A percentile compares a stretch with the other conserved stretches of the same genome.
These are phyloP conservation scores for Wallacemonas sp. DNA, from an alignment of 208 protist species.

Conservation along the genomic window DNA sequence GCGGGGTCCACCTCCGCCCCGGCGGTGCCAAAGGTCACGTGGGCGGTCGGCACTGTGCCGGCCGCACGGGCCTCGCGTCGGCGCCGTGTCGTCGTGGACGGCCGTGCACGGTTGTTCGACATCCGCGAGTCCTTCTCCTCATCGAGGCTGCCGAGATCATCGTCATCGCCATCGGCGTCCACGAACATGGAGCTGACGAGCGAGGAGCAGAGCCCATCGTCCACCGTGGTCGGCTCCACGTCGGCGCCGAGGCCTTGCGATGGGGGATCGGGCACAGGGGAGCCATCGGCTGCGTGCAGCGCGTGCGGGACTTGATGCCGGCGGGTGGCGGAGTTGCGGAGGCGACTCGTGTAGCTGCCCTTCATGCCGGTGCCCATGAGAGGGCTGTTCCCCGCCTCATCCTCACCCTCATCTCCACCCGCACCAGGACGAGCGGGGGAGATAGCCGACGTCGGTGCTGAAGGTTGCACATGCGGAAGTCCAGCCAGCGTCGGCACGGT, in stretches of 20 bases:
- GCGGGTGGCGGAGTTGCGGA: neutral
- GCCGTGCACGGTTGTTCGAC: neutral
- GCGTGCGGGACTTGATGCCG: neutral
- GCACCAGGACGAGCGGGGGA: too few species aligned
- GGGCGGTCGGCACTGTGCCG: neutral
- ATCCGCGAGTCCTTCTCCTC: constrained; percentile 6
- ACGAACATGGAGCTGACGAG: constrained; percentile 24
- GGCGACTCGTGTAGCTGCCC: constrained; percentile 11
- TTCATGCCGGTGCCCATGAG: neutral
- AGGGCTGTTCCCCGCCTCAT: neutral
- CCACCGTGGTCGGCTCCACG: constrained; percentile 8
- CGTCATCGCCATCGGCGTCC: constrained; percentile 20
- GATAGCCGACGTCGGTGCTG: too few species aligned
- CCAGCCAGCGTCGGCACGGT: neutral
- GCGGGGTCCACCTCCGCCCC: constrained; percentile 4
- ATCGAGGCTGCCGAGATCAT: constrained; percentile 22
- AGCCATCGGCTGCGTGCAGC: neutral
- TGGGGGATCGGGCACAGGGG: neutral
- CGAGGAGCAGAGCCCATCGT: constrained; percentile 46
- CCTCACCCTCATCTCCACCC: too few species aligned
- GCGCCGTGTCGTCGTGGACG: too few species aligned
- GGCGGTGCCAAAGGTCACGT: neutral
- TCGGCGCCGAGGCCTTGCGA: neutral
- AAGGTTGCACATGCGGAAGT: neutral
- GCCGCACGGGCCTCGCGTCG: too few species aligned